Percentiles rank a stretch among this genome's conserved stretches.
phyloP scores from a whole-genome alignment of 2,329 filamentous ascomycete species.

The Fusarium mundagurra region DNA sequence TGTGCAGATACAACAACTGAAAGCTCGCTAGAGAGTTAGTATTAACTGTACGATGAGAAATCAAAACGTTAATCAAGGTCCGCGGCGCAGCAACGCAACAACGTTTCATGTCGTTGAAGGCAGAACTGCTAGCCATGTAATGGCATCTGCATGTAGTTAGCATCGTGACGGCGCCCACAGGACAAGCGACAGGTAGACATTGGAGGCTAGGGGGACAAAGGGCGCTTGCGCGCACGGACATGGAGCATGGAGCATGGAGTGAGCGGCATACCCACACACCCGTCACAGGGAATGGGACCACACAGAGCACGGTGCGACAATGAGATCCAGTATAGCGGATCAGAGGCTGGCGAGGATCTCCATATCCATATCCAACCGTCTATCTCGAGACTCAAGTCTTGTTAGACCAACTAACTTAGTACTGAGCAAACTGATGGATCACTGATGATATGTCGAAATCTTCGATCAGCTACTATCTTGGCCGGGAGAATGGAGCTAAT shows the following conservation, averaged over 20 bases:
- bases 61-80: neutral
- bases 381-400: neutral
- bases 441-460: neutral
- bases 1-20: neutral
- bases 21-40: neutral
- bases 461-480: neutral
- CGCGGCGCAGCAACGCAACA: slow-evolving; percentile 24
- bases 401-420: neutral
- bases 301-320: slow-evolving; percentile 41
- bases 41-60: neutral
- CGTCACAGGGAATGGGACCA: slow-evolving; percentile 28
- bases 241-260: neutral
- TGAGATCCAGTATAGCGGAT: slow-evolving; percentile 41
- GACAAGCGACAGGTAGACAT: slow-evolving; percentile 9
- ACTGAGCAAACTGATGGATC: neutral
- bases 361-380: neutral
- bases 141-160: slow-evolving; percentile 35
- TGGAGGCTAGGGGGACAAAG: slow-evolving; percentile 5
- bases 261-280: slow-evolving; percentile 21
- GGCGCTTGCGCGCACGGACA: slow-evolving; percentile 27
- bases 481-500: neutral
- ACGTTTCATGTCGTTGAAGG: slow-evolving; percentile 35
- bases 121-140: slow-evolving; percentile 34
- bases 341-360: slow-evolving; percentile 29
- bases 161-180: slow-evolving; percentile 23